phyloP scores from a whole-genome alignment of 2,329 filamentous ascomycete genomes.

The Teratosphaeria pseudoeucalypti region DNA sequence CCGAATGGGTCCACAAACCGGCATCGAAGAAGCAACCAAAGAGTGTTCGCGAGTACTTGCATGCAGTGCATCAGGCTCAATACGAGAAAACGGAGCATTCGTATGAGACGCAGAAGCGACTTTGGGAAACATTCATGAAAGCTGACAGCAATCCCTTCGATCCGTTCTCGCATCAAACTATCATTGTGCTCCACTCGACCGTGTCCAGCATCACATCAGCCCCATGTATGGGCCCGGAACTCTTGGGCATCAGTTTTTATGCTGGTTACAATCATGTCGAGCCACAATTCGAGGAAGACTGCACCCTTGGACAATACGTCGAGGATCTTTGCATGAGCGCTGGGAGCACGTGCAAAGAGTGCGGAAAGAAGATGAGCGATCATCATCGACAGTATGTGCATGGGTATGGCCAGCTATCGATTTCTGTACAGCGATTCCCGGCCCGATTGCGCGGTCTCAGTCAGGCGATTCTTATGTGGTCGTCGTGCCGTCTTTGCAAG shows the following conservation, averaged over 20 bases:
- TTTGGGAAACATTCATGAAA: conserved; percentile 92
- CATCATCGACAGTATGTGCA: conserved; percentile 97
- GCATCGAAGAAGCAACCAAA: conserved; percentile 75
- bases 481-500: conserved; percentile 82
- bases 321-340: conserved; percentile 76
- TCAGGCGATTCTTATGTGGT: conserved; percentile 93
- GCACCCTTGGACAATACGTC: conserved; percentile 87
- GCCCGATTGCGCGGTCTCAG: conserved; percentile 54
- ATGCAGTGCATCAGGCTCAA: conserved; percentile 91
- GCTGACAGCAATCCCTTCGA: conserved; percentile 85
- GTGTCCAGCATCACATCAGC: conserved; percentile 91
- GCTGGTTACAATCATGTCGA: conserved; percentile 66
- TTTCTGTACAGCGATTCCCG: conserved; percentile 71
- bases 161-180: conserved; percentile 90
- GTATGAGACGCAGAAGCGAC: conserved; percentile 85
- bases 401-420: conserved; percentile 83
- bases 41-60: conserved; percentile 85
- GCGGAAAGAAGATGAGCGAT: conserved; percentile 78
- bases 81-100: conserved; percentile 92
- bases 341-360: conserved; percentile 68
- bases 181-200: conserved; percentile 85
- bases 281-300: conserved; percentile 67
- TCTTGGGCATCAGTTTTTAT: conserved; percentile 88
- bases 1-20: conserved; percentile 86
- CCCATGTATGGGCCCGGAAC: conserved; percentile 79